These are phyloP conservation scores for Solanum chacoense DNA, from an alignment of 305 asterid genomes.

Conservation along the genomic window DNA sequence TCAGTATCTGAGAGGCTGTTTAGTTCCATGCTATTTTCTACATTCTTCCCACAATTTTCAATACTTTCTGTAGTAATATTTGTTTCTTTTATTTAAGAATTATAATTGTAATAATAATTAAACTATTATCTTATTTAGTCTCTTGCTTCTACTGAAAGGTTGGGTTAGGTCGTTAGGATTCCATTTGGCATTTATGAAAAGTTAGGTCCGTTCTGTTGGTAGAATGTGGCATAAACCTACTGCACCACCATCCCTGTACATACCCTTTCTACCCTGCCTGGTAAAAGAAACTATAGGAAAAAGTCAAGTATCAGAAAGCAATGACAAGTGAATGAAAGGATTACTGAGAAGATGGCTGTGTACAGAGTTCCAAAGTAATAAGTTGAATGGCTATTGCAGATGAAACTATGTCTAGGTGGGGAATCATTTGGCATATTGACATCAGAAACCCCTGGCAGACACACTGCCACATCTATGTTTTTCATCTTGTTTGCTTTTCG, in stretches of 20 bases:
- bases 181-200: background rate
- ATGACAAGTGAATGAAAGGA: background rate
- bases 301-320: background rate
- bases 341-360: background rate
- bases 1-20: background rate
- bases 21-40: background rate
- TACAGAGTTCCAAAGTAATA: background rate
- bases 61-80: background rate
- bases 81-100: background rate
- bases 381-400: background rate
- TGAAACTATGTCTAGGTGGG: background rate
- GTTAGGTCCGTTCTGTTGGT: background rate
- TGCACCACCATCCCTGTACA: background rate
- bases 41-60: background rate
- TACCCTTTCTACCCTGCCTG: background rate
- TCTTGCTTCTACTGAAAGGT: slow-evolving; percentile 1
- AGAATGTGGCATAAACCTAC: background rate
- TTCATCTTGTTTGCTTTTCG: background rate
- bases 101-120: background rate
- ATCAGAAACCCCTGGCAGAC: background rate
- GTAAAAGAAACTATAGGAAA: background rate
- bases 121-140: background rate
- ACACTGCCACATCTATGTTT: background rate
- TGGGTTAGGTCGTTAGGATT: background rate
- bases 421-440: background rate